These are phyloP conservation scores for Chlamydomonas sphaeroides DNA, from an alignment of 139 green algal genomes.

Conservation along the genomic window DNA sequence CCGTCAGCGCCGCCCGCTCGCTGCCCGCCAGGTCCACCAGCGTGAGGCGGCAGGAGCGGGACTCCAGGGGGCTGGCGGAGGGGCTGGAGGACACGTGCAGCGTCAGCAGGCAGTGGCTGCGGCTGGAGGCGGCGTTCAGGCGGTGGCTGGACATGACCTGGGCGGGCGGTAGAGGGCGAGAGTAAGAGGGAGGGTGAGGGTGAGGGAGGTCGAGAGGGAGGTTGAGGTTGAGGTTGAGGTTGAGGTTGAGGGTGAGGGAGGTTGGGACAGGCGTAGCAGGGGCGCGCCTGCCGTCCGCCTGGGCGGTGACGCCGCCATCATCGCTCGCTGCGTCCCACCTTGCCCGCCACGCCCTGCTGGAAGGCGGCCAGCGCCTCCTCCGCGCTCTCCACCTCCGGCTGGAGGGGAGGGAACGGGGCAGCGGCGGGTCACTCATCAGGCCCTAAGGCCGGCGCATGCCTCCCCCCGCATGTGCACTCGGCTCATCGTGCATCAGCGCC, in stretches of 20 bases:
- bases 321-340: not conserved
- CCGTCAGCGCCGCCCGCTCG: conserved; percentile 49
- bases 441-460: no score
- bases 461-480: no score
- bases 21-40: conserved; percentile 71
- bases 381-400: conserved; percentile 33
- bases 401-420: not conserved
- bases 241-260: no score
- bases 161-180: no score
- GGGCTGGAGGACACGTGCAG: conserved; percentile 53
- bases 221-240: no score
- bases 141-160: conserved; percentile 63
- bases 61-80: conserved; percentile 22
- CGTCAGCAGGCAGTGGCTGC: conserved; percentile 67
- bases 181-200: no score
- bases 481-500: no score
- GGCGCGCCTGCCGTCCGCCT: no score
- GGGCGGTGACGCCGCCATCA: not conserved
- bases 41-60: conserved; percentile 43
- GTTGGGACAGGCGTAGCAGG: no score
- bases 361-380: conserved; percentile 48
- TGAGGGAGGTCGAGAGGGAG: no score
- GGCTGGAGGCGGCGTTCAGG: conserved; percentile 62
- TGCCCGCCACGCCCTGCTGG: conserved; percentile 50
- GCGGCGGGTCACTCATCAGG: no score